Evolutionary conservation across 495 filamentous ascomycete species (phyloP), one percentile per base, ranked within the genome.

Genomic region (Tuber umbilicatum): DNA sequence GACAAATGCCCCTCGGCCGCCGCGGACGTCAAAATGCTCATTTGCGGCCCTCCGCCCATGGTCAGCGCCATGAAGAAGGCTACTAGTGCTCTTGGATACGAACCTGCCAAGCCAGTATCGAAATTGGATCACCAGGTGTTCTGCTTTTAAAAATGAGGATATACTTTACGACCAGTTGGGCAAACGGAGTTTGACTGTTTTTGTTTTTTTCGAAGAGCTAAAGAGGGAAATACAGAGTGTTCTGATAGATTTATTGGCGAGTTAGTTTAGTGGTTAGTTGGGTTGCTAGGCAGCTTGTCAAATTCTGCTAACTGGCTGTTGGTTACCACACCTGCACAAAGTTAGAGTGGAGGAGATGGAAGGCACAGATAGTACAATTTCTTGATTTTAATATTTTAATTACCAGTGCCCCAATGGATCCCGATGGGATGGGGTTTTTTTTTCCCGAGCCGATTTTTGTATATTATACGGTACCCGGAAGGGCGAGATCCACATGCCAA

Each of bases 91-190:
- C 87, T 97, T 14, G 95, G 95, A 72, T 99, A 92, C 86, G 87
- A 91, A 83, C 97, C 97, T 88, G 90, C 95, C 43, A 89, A 89
- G 73, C 92, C 94, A 42, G 94, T 97, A 79, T 97, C 94, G 90
- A 98, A 97, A 89, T 87, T 97, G 68, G 91, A 93, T 83, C 94
- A 99, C 84, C 94, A 97, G 84, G 93, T 99, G 79, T 99, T 99
- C 87, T 94, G 93, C 84, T 97, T 99, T 87, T 97, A 93, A 86
- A 60, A 64, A 64, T 64, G 14, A 16, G 19, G 31, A 64, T 35
- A 47, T 17, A 12, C 37, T 35, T 74, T 79, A 4, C 12, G 50
- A 60, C 50, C n/a, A 31, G 50, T 27, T 35, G 27, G 55, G 55
- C 21, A 17, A 12, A 64, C 55, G 55, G 55, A 64, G 55, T 64